Base-by-base conservation (phyloP, 495 filamentous ascomycete species). In the Mytilinidion resinicola region DNA sequence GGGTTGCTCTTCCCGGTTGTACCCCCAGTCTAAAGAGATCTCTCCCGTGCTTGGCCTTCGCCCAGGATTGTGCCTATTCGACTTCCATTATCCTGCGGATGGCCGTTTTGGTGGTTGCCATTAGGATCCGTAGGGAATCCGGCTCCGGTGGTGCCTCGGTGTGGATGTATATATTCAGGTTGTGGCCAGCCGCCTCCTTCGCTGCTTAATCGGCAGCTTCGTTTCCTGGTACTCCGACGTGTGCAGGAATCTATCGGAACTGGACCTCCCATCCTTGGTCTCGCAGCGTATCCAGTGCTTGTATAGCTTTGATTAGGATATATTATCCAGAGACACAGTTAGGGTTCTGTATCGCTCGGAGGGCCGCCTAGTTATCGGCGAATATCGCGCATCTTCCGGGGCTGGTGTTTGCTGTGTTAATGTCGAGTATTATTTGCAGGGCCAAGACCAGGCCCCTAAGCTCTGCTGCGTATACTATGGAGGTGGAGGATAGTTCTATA, bases 151-250 rank as follows among this genome's bases (percentile, higher is more conserved):
- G 49, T 34, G 49, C 21, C 34, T 51, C n/a, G 21, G 49, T 33
- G 21, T 17, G 20, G n/a, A 37, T 51, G n/a, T 33, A 37, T 37
- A 51, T 37, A 37, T 51, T 37, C 20, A 17, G 34, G 49, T 51
- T 53, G 21, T 17, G 34, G 37, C 57, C 54, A 3, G 64, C 62
- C 20, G 57, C 46, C 59, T 46, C 20, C 15, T 46, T 46, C 15
- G 15, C 43, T 46, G 15, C 63, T 36, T 67, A 57, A 14, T 73
- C 66, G 8, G 67, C 64, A 0, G 49, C 57, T 60, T 71, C 58
- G 52, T 72, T 70, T 14, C 66, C 66, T 56, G 51, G 56, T 15
- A 69, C 59, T 36, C 64, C 61, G 15, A 60, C 51, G 36, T 73
- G 64, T 60, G 62, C 67, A 39, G 62, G 66, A 53, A 70, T 63